These are phyloP conservation scores for Cyphellophora europaea DNA, from an alignment of 2,329 filamentous ascomycete genomes.

Conservation along the genomic window DNA sequence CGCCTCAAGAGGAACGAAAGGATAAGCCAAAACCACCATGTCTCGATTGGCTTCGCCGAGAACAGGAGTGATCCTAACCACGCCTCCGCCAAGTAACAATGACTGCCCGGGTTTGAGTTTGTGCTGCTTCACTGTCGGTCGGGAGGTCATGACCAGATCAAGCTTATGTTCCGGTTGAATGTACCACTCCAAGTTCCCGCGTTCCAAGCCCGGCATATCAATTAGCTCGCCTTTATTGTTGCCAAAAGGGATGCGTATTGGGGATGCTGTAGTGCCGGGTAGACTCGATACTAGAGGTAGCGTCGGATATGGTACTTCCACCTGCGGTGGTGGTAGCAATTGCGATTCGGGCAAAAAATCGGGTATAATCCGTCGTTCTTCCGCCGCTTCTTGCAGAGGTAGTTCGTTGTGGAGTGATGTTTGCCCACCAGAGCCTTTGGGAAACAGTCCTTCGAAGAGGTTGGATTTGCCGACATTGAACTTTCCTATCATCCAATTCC, in stretches of 20 bases:
- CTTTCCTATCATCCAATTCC: conserved; percentile 94
- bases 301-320: conserved; percentile 64
- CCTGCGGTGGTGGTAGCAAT: conserved; percentile 67
- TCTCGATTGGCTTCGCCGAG: conserved; percentile 12
- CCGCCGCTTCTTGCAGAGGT: conserved; percentile 17
- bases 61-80: conserved; percentile 77
- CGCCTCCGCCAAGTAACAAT: conserved; percentile 71
- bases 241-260: conserved; percentile 86
- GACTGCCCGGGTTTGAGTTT: conserved; percentile 69
- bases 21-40: conserved; percentile 62
- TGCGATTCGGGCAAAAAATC: conserved; percentile 24
- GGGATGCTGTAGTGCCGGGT: conserved; percentile 88
- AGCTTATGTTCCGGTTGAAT: conserved; percentile 57
- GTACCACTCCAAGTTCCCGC: conserved; percentile 62
- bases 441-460: conserved; percentile 79
- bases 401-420: conserved; percentile 22
- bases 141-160: conserved; percentile 68
- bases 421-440: conserved; percentile 57
- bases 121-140: conserved; percentile 63
- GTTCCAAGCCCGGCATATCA: conserved; percentile 77
- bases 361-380: conserved; percentile 5
- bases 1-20: conserved; percentile 68
- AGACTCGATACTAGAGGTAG: conserved; percentile 82
- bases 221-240: conserved; percentile 76
- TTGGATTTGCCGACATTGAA: conserved; percentile 96